Percentiles rank a stretch among this genome's conserved stretches.
These are phyloP conservation scores for Entamoeba invadens DNA, from an alignment of 208 protist genomes.

Conservation along the genomic window DNA sequence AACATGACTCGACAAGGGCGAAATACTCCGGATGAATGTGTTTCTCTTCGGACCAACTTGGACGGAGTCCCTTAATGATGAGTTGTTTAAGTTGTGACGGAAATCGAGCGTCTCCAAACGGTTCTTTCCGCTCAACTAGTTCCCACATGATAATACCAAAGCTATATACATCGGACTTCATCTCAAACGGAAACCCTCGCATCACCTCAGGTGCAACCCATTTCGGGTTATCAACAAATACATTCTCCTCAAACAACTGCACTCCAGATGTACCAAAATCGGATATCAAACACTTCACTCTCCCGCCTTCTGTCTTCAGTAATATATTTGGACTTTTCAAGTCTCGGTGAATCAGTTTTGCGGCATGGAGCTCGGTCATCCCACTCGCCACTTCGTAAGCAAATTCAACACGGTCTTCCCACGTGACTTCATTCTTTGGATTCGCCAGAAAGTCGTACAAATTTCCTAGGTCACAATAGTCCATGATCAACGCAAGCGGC, in stretches of 20 bases:
- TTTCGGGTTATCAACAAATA: neutral
- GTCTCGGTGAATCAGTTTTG: neutral
- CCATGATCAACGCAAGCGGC: neutral
- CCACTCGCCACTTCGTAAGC: neutral
- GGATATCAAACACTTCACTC: neutral
- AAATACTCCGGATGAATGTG: neutral
- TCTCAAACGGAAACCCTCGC: conserved; percentile 18
- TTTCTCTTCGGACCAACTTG: neutral
- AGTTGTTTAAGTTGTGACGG: neutral
- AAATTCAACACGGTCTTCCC: neutral
- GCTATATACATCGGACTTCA: conserved; percentile 44
- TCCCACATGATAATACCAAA: conserved; percentile 45
- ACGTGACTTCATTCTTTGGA: neutral
- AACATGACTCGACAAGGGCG: neutral
- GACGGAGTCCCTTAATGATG: neutral
- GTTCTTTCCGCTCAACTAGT: conserved; percentile 33
- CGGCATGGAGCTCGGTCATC: neutral
- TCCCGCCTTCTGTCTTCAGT: neutral
- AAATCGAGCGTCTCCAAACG: conserved; percentile 9
- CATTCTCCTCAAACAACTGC: neutral
- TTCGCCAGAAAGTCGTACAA: neutral
- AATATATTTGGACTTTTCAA: conserved; percentile 12
- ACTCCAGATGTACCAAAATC: neutral
- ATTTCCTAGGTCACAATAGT: neutral
- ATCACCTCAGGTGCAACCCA: conserved; percentile 42